Percentiles rank a stretch among this genome's conserved stretches.
These are phyloP conservation scores for Penicillium thymicola DNA, from an alignment of 2,329 filamentous ascomycete species.

Conservation along the genomic window DNA sequence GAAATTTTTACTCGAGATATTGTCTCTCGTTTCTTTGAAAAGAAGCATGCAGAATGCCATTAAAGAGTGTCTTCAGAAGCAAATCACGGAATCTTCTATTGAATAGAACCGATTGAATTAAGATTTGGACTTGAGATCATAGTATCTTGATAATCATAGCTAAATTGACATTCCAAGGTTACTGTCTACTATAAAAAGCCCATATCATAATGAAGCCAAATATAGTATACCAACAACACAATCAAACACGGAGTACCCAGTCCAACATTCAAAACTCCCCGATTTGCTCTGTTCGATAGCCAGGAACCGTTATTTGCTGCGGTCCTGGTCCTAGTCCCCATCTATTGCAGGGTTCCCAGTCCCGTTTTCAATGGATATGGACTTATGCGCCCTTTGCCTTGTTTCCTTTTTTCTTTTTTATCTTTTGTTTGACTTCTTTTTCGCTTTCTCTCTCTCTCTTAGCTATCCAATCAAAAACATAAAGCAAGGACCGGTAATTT, in stretches of 20 bases:
- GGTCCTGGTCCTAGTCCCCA: slow-evolving; percentile 13
- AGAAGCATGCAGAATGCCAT: slow-evolving; percentile 18
- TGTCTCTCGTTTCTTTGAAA: neutral
- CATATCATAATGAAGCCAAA: neutral
- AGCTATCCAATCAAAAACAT: neutral
- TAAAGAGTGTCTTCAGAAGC: slow-evolving; percentile 5
- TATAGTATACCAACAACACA: neutral
- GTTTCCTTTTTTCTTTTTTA: neutral
- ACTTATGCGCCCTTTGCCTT: neutral
- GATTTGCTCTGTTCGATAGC: slow-evolving; percentile 15
- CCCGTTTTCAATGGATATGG: slow-evolving; percentile 6
- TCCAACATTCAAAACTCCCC: slow-evolving; percentile 13
- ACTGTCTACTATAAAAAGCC: neutral
- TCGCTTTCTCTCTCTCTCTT: neutral
- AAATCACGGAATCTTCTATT: neutral
- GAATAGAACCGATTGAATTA: neutral
- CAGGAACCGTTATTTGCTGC: slow-evolving; percentile 27
- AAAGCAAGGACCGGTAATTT: neutral
- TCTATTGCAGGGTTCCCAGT: slow-evolving; percentile 14
- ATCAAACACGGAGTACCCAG: neutral
- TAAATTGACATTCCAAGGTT: neutral
- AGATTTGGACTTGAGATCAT: neutral
- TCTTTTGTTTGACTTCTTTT: neutral
- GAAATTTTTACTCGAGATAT: neutral
- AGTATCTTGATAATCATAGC: neutral